Evolutionary conservation across 1,284 basidiomycete species (phyloP).

Genomic region (Sphagnurus paluster): DNA sequence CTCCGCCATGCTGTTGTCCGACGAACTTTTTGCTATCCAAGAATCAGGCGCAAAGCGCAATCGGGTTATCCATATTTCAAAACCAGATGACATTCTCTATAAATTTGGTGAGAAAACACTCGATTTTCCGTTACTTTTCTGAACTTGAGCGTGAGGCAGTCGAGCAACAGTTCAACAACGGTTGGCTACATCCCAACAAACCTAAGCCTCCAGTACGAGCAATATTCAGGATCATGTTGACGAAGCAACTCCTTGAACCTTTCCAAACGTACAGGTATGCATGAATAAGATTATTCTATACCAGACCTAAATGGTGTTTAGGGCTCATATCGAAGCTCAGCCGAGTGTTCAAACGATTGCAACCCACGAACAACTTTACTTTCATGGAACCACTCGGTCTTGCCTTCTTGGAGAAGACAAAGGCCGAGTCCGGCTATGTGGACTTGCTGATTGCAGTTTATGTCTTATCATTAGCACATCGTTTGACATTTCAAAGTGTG

Average conservation of each 20-base stretch:
- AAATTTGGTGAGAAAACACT: slow-evolving; percentile 24
- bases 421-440: slow-evolving; percentile 52
- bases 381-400: slow-evolving; percentile 50
- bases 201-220: slow-evolving; percentile 46
- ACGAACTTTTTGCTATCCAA: not conserved
- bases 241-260: slow-evolving; percentile 42
- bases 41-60: not conserved
- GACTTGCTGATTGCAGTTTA: slow-evolving; percentile 48
- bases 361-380: slow-evolving; percentile 10
- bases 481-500: slow-evolving; percentile 57
- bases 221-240: slow-evolving; percentile 52
- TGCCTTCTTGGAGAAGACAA: slow-evolving; percentile 58
- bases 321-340: slow-evolving; percentile 1
- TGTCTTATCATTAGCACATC: slow-evolving; percentile 58
- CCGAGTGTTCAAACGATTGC: not conserved
- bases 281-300: not conserved
- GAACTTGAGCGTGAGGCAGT: slow-evolving; percentile 33
- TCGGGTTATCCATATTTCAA: not conserved
- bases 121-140: not conserved
- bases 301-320: not conserved
- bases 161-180: slow-evolving; percentile 47
- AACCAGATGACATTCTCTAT: slow-evolving; percentile 27
- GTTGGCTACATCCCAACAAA: slow-evolving; percentile 60
- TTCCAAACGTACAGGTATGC: slow-evolving; percentile 51
- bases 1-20: too few species aligned